Percentiles rank a stretch among this genome's conserved stretches.
Evolutionary conservation across 1,284 basidiomycete genomes (phyloP).

Genomic region (Porogramme epimiltina): DNA sequence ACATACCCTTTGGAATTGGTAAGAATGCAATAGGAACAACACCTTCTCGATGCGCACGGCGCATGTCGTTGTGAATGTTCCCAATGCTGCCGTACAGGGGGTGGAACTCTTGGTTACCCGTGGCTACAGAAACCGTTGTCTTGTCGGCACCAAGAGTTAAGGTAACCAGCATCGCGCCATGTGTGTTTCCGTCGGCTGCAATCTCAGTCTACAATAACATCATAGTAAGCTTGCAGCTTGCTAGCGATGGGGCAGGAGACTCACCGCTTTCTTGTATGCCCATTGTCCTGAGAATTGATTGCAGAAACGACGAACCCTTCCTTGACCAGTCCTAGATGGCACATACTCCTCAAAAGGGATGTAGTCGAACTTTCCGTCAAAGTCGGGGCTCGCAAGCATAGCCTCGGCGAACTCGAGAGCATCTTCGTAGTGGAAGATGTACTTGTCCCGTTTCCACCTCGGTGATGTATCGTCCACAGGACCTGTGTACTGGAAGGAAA

Average conservation of each 20-base stretch:
- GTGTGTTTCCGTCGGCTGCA: conserved; percentile 1
- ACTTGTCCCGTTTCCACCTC: neutral
- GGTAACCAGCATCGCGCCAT: conserved; percentile 18
- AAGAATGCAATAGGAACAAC: conserved; percentile 21
- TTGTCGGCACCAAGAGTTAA: conserved; percentile 24
- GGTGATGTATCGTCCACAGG: no score
- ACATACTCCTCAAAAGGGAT: conserved; percentile 11
- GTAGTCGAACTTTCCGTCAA: neutral
- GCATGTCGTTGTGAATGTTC: conserved; percentile 18
- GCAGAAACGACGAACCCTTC: neutral
- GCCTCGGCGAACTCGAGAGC: conserved; percentile 2
- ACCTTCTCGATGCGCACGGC: conserved; percentile 18
- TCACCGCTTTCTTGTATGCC: conserved; percentile 24
- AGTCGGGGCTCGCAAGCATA: conserved; percentile 10
- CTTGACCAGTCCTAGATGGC: neutral
- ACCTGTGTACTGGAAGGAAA: neutral
- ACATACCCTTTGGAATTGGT: conserved; percentile 18
- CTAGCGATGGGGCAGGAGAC: neutral
- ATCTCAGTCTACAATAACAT: conserved; percentile 1
- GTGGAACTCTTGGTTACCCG: conserved; percentile 23
- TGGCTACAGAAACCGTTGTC: conserved; percentile 25
- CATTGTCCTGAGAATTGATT: conserved; percentile 23
- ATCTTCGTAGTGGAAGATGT: conserved; percentile 2
- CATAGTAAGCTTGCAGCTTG: neutral
- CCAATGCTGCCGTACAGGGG: conserved; percentile 23